Base-by-base conservation (phyloP, 148 eudicot genomes). In the Pharnaceum exiguum region DNA sequence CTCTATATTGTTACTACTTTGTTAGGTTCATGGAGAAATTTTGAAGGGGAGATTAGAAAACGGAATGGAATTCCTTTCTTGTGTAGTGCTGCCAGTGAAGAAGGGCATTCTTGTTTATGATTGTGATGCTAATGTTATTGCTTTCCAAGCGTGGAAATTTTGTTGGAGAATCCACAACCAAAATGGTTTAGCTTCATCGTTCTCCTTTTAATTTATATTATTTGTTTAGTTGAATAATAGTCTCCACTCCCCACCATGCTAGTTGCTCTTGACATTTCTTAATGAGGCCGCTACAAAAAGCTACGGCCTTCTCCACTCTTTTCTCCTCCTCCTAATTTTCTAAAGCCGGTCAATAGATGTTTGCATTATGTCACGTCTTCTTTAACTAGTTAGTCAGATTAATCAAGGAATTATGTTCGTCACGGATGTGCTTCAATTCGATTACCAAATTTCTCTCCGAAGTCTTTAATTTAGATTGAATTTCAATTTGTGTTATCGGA, bases 91-190 rank as follows among this genome's bases (percentile, higher is more conserved):
- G 56, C 37, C 11, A 5, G 40, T 37, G 1, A 13, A 30, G 30
- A 26, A 49, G 32, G 60, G 2, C 42, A n/a, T n/a, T 37, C 15
- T 40, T 56, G 39, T 62, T 22, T 23, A n/a, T 27, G 43, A 24
- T 7, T 43, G 58, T 52, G 40, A 50, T 50, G 70, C 37, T 60
- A 42, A 42, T 50, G 15, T 48, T 74, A 63, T 74, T 33, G 70
- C 95, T 84, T 87, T 82, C 62, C 71, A 82, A 82, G 96, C 91
- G 96, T 88, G 91, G 77, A 59, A 79, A 69, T 65, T 82, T 80
- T 74, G 91, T 88, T 82, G 91, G 89, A 78, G 86, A 78, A 80
- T 85, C 89, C 81, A 85, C 86, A 78, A 75, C 72, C 71, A 71
- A 63, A 66, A 60, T 78, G 75, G 76, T 62, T 72, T 76, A 66